phyloP scores from a whole-genome alignment of 345 rosid genomes.

The Rhodamnia rubescens region DNA sequence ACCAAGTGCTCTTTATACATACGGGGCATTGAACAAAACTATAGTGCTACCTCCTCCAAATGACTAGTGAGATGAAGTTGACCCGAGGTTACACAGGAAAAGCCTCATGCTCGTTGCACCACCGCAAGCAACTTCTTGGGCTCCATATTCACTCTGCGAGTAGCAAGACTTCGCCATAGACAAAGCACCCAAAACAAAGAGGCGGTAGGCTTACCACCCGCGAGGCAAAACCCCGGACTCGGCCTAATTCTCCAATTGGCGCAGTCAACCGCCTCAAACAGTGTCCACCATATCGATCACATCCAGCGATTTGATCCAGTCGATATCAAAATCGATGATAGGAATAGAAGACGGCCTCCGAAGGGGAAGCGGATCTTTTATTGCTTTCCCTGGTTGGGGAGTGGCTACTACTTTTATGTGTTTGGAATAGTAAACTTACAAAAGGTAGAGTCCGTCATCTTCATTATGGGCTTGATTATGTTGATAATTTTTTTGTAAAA shows the following conservation, averaged over 20 bases:
- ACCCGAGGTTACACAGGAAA: not conserved
- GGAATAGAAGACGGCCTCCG: slow-evolving; percentile 73
- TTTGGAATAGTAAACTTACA: not conserved
- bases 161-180: not conserved
- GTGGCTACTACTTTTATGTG: slow-evolving; percentile 80
- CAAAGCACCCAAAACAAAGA: not conserved
- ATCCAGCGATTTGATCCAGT: slow-evolving; percentile 76
- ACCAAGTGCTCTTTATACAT: not conserved
- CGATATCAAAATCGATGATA: slow-evolving; percentile 59
- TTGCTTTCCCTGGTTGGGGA: slow-evolving; percentile 48
- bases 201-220: not conserved
- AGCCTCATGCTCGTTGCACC: not conserved
- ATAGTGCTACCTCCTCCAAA: not conserved
- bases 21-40: not conserved
- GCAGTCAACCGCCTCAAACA: slow-evolving; percentile 11
- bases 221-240: not conserved
- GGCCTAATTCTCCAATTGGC: not conserved
- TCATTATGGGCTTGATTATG: no score
- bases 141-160: not conserved
- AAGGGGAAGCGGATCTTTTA: slow-evolving; percentile 52
- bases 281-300: slow-evolving; percentile 88
- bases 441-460: no score
- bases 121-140: not conserved
- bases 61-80: not conserved
- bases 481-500: no score